Percentiles rank a stretch among this genome's conserved stretches.
Conservation (phyloP, 352 stramenopile genomes). For the Globisporangium paddicum region DNA sequence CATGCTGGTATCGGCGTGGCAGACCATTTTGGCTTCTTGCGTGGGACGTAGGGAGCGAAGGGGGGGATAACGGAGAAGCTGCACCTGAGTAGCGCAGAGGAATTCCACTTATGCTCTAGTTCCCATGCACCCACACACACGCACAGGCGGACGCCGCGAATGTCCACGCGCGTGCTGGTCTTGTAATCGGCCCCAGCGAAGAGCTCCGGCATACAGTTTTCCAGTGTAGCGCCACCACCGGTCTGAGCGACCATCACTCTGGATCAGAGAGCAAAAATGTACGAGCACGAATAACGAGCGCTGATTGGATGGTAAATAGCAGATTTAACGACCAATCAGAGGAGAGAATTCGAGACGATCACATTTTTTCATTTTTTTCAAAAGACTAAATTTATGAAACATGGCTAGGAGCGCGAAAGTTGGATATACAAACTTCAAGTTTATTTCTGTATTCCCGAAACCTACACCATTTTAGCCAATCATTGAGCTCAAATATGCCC, state of each 20-base stretch:
- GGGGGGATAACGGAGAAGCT: constrained; percentile 3
- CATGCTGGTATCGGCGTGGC: constrained; percentile 25
- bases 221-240: constrained; percentile 11
- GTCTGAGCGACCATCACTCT: constrained; percentile 9
- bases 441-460: too few relatives aligned
- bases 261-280: not conserved
- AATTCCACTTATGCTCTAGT: constrained; percentile 15
- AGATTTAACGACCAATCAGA: not conserved
- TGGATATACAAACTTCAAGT: not conserved
- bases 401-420: not conserved
- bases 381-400: not conserved
- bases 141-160: not conserved
- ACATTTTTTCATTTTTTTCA: not conserved
- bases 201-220: constrained; percentile 5
- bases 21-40: constrained; percentile 4
- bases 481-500: not conserved
- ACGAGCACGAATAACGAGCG: not conserved
- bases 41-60: not conserved
- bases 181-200: not conserved
- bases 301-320: constrained; percentile 3
- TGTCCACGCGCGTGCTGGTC: not conserved
- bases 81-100: constrained; percentile 10
- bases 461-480: too few relatives aligned
- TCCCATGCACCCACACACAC: constrained; percentile 3
- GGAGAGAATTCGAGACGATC: not conserved